phyloP scores from a whole-genome alignment of 306 rosid genomes.

The Cicer bijugum region DNA sequence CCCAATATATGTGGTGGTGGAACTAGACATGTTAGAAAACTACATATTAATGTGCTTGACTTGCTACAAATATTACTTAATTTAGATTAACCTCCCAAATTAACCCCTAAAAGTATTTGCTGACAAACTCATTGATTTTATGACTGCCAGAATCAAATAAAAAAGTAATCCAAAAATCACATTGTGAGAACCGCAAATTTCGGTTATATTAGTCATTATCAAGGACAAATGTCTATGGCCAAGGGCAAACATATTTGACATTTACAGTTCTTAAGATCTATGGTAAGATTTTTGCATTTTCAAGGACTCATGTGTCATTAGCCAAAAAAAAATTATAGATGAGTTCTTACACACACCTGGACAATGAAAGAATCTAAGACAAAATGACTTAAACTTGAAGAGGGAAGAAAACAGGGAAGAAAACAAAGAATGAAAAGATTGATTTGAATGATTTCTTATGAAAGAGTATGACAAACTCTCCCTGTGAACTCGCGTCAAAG shows the following conservation, averaged over 20 bases:
- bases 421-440: not conserved
- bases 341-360: not conserved
- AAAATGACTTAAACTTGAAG: conserved; percentile 1
- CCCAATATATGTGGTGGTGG: not conserved
- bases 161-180: not conserved
- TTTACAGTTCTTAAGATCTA: not conserved
- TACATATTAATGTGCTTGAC: conserved; percentile 8
- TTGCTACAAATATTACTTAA: not conserved
- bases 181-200: not conserved
- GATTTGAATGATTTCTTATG: not conserved
- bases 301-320: not conserved
- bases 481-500: not conserved
- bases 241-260: not conserved
- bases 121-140: not conserved
- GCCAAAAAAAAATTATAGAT: not conserved
- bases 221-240: not conserved
- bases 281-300: not conserved
- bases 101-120: not conserved
- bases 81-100: not conserved
- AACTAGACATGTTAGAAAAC: not conserved
- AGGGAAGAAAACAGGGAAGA: too few species aligned
- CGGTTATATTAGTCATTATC: not conserved
- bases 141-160: not conserved
- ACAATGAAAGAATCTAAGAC: not conserved
- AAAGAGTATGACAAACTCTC: conserved; percentile 1